Base-by-base conservation (phyloP, 2,329 filamentous ascomycete genomes). In the Pseudodiploospora longispora region DNA sequence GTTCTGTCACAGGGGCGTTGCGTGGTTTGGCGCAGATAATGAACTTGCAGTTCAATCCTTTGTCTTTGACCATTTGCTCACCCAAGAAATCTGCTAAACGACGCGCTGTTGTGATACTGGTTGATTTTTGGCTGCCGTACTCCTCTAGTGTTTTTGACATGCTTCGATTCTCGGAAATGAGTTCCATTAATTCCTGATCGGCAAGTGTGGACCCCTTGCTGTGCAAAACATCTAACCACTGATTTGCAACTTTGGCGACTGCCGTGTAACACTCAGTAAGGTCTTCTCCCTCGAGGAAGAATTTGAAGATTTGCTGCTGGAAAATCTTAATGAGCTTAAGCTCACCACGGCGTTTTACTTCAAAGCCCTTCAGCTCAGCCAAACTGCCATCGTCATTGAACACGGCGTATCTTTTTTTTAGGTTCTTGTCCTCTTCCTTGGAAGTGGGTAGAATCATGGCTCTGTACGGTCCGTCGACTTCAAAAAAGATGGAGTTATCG, bases 261-360 rank as follows among this genome's bases (percentile, higher is more conserved):
- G 91, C 84, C 10, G 68, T 79, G 59, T 99, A 99, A 12, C 89
- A 96, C 61, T 97, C 90, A 3, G 82, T 72, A 38, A 98, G 74
- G 0, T 89, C 95, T 4, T 79, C 77, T 6, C 93, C 93, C 59
- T 98, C 91, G 5, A 98, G 71, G 69, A 98, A 98, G 67, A 98
- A 97, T 61, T 95, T 96, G 82, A 98, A 98, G 53, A 98, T 95
- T 59, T 98, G 93, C 48, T 93, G 88, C 64, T 98, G 93, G 64
- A 98, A 98, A 60, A 97, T 98, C 68, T 98, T 98, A 77, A 98
- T 98, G 55, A 98, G 82, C 69, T 98, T 98, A 55, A 98, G 71
- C 68, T 98, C 93, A 72, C 93, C 93, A 78, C 93, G 80, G 61
- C 93, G 83, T 72, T 98, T 98, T 52, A 98, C 83, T 59, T 98